phyloP scores from a whole-genome alignment of 2,329 filamentous ascomycete genomes.

The Paraphaeosphaeria minitans region DNA sequence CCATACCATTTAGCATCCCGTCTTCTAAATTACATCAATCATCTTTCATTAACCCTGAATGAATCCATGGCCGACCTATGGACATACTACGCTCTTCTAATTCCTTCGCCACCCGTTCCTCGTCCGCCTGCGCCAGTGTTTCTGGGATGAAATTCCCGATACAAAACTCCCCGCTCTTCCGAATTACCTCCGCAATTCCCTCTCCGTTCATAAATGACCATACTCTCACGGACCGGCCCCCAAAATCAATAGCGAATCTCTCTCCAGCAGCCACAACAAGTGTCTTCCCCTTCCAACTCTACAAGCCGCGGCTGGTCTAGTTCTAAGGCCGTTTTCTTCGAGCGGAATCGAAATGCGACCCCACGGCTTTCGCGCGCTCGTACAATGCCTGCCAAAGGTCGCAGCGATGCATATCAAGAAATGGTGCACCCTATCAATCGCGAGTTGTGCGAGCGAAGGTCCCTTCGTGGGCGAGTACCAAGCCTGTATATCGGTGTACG shows the following conservation, averaged over 20 bases:
- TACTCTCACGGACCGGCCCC: background rate
- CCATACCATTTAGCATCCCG: too few species aligned
- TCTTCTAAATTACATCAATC: too few species aligned
- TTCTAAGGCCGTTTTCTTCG: conserved; percentile 16
- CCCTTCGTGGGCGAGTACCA: conserved; percentile 53
- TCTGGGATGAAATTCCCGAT: background rate
- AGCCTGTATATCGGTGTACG: conserved; percentile 57
- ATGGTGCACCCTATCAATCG: conserved; percentile 59
- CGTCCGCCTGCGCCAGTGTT: background rate
- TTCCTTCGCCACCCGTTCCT: background rate
- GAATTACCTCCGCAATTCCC: background rate
- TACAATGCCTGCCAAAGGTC: conserved; percentile 62
- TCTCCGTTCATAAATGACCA: background rate
- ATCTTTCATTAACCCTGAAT: too few species aligned
- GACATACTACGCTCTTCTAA: background rate
- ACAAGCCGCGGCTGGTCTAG: conserved; percentile 28
- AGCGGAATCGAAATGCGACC: conserved; percentile 43
- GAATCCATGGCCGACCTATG: too few species aligned
- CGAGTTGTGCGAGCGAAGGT: conserved; percentile 58
- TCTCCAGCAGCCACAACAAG: conserved; percentile 25
- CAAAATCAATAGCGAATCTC: conserved; percentile 7
- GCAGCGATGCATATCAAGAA: conserved; percentile 62
- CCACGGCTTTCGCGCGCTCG: conserved; percentile 56
- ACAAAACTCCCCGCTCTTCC: background rate
- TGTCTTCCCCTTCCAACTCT: conserved; percentile 22